Evolutionary conservation across 2,329 filamentous ascomycete species (phyloP).

Genomic region (Bipolaris cookei): DNA sequence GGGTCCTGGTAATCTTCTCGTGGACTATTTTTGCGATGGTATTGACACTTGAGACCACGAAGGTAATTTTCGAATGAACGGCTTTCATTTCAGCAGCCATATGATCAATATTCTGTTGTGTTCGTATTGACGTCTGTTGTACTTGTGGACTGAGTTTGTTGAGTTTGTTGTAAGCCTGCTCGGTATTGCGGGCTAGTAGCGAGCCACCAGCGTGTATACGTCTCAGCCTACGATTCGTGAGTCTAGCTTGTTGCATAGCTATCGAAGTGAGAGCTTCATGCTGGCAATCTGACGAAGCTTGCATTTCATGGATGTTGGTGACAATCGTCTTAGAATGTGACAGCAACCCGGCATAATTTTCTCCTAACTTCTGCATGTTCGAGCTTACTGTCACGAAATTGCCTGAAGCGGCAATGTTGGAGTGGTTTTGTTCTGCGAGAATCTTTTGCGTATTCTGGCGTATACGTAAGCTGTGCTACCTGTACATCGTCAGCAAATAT

Average conservation of each 20-base stretch:
- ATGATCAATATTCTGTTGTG: neutral
- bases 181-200: neutral
- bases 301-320: neutral
- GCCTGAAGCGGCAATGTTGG: neutral
- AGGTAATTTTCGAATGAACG: neutral
- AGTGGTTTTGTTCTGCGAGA: neutral
- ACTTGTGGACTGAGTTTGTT: neutral
- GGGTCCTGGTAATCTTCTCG: neutral
- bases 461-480: constrained; percentile 1
- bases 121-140: neutral
- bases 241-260: neutral
- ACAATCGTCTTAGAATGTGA: neutral
- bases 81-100: neutral
- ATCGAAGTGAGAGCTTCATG: neutral
- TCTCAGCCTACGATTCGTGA: neutral
- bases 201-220: neutral
- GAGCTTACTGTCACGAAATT: neutral
- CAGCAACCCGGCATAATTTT: neutral
- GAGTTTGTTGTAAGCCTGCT: neutral
- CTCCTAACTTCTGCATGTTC: neutral
- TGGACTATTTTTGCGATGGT: neutral
- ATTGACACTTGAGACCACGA: neutral
- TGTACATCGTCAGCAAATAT: neutral
- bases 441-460: neutral
- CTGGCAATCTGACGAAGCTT: neutral